phyloP scores from a whole-genome alignment of 2,329 filamentous ascomycete genomes.

The Polytolypa hystricis region DNA sequence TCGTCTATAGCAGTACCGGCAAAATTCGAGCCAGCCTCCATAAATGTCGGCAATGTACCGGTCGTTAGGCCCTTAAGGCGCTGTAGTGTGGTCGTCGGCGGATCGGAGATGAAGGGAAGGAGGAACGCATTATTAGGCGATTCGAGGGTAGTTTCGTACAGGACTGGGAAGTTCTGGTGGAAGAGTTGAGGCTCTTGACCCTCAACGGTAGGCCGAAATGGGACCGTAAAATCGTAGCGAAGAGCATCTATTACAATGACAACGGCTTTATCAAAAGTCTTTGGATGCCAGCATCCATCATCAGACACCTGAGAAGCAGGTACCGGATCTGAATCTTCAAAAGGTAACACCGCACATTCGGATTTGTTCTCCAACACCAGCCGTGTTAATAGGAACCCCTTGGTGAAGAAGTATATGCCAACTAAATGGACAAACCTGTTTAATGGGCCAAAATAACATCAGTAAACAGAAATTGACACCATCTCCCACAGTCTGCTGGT shows the following conservation, averaged over 20 bases:
- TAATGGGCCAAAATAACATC: not conserved
- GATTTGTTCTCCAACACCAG: conserved; percentile 69
- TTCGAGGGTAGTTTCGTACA: conserved; percentile 69
- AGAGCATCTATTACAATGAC: conserved; percentile 86
- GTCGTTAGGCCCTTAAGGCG: conserved; percentile 89
- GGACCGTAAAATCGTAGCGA: conserved; percentile 92
- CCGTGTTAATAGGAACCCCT: conserved; percentile 84
- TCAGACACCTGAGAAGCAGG: conserved; percentile 32
- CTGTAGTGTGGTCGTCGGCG: conserved; percentile 86
- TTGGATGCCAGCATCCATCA: conserved; percentile 89
- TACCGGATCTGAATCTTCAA: conserved; percentile 31
- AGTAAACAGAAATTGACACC: not conserved
- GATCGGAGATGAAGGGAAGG: conserved; percentile 91
- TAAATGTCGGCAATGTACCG: conserved; percentile 85
- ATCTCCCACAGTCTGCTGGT: too few relatives aligned
- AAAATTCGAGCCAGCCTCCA: conserved; percentile 91
- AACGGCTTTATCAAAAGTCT: conserved; percentile 82
- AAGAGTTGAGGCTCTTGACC: conserved; percentile 49
- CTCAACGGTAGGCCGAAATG: conserved; percentile 44
- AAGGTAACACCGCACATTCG: conserved; percentile 56
- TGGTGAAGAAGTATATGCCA: conserved; percentile 86
- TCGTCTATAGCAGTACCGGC: conserved; percentile 92
- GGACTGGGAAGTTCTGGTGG: conserved; percentile 76
- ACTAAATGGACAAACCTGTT: conserved; percentile 58
- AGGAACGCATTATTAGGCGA: conserved; percentile 76